phyloP scores from a whole-genome alignment of 164 flowering plant genomes.

The Liquidambar formosana region DNA sequence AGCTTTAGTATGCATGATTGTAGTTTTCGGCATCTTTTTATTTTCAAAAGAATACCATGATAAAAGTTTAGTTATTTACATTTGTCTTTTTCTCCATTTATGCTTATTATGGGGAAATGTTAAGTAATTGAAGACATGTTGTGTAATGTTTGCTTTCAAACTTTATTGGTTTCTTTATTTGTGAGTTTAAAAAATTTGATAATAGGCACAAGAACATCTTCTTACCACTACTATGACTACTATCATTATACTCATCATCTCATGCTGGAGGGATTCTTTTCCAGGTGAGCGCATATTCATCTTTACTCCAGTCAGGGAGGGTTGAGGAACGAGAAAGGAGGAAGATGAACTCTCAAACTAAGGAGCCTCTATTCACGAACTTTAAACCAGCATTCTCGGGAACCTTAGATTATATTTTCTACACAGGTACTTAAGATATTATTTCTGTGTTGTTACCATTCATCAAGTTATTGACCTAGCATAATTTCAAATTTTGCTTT shows the following conservation, averaged over 20 bases:
- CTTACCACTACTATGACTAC: background rate
- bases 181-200: background rate
- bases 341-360: slow-evolving; percentile 18
- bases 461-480: background rate
- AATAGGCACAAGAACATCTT: background rate
- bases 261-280: slow-evolving; percentile 6
- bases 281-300: slow-evolving; percentile 54
- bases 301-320: slow-evolving; percentile 9
- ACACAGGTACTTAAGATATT: slow-evolving; percentile 33
- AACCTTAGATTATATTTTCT: slow-evolving; percentile 50
- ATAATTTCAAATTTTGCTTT: background rate
- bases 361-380: slow-evolving; percentile 43
- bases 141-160: background rate
- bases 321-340: slow-evolving; percentile 6
- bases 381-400: slow-evolving; percentile 10
- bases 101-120: background rate
- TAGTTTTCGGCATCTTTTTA: background rate
- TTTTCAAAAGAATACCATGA: background rate
- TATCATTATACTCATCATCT: background rate
- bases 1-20: background rate
- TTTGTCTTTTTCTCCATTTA: background rate
- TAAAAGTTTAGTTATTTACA: background rate
- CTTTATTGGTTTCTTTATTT: background rate
- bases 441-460: background rate
- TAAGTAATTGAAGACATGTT: no score